Conservation (phyloP, 768 basidiomycete genomes). For the Leccinum subtestaceum region DNA sequence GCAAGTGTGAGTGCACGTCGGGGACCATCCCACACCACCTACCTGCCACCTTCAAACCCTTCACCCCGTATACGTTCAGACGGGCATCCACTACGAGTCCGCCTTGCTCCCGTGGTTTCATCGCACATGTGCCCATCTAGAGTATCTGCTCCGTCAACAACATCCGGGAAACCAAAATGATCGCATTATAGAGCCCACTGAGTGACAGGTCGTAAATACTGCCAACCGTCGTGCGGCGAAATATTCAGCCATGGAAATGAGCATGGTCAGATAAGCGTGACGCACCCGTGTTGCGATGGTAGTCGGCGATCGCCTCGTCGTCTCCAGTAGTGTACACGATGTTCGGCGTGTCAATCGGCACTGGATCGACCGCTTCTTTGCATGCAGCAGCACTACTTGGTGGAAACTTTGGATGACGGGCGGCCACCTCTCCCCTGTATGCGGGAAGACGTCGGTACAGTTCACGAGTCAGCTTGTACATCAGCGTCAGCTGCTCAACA, state of each 20-base stretch:
- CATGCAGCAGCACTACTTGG: constrained; percentile 28
- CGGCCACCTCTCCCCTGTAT: constrained; percentile 21
- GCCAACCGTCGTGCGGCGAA: not conserved
- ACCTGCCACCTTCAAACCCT: too few relatives aligned
- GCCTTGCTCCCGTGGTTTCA: constrained; percentile 40
- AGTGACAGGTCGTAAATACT: not conserved
- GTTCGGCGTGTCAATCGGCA: not conserved
- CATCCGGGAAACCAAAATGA: not conserved
- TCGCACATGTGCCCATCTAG: constrained; percentile 51
- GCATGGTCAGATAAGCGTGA: not conserved
- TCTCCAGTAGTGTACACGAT: not conserved
- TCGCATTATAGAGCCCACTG: not conserved
- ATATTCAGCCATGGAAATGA: not conserved
- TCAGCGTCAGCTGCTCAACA: constrained; percentile 45
- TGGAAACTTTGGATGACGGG: constrained; percentile 30
- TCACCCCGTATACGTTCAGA: too few relatives aligned
- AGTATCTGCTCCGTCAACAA: not conserved
- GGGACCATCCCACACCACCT: too few relatives aligned
- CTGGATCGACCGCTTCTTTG: constrained; percentile 16
- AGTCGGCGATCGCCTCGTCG: not conserved
- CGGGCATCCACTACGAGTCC: constrained; percentile 13
- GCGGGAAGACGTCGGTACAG: constrained; percentile 49
- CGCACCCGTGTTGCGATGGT: not conserved
- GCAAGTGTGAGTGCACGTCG: too few relatives aligned
- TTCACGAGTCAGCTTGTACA: constrained; percentile 56